Conservation (phyloP, 75 land plant species). For the Pinus taeda region DNA sequence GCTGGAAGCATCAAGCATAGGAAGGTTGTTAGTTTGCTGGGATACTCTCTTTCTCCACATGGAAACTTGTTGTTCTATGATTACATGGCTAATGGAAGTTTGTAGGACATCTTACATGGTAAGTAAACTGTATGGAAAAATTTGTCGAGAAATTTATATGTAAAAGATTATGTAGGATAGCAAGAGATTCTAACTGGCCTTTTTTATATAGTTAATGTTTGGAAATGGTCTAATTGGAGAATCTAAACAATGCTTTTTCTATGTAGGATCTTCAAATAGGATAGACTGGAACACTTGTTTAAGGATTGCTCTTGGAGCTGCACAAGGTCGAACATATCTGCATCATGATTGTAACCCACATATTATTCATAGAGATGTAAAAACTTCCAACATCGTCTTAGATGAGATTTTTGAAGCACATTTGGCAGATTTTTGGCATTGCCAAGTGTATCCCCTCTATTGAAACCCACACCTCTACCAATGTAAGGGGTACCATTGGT, state of each 20-base stretch:
- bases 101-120: slow-evolving; percentile 88
- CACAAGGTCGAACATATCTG: slow-evolving; percentile 93
- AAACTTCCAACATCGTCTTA: slow-evolving; percentile 79
- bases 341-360: slow-evolving; percentile 94
- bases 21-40: slow-evolving; percentile 83
- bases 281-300: slow-evolving; percentile 78
- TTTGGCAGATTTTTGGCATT: too few relatives aligned
- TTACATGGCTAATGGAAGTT: slow-evolving; percentile 90
- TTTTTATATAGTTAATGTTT: neutral
- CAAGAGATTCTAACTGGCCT: neutral
- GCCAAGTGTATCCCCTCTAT: too few relatives aligned
- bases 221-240: slow-evolving; percentile 14
- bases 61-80: slow-evolving; percentile 88
- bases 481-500: slow-evolving; percentile 90
- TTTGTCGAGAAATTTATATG: too few relatives aligned
- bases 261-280: slow-evolving; percentile 50
- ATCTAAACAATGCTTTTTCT: neutral
- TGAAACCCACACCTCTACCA: slow-evolving; percentile 69
- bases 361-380: slow-evolving; percentile 86
- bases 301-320: slow-evolving; percentile 83
- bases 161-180: too few relatives aligned
- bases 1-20: slow-evolving; percentile 85
- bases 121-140: slow-evolving; percentile 3
- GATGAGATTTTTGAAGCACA: slow-evolving; percentile 83
- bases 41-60: slow-evolving; percentile 74